Conservation (phyloP, 805 yeast genomes). For the Myxozyma kluyveri region DNA sequence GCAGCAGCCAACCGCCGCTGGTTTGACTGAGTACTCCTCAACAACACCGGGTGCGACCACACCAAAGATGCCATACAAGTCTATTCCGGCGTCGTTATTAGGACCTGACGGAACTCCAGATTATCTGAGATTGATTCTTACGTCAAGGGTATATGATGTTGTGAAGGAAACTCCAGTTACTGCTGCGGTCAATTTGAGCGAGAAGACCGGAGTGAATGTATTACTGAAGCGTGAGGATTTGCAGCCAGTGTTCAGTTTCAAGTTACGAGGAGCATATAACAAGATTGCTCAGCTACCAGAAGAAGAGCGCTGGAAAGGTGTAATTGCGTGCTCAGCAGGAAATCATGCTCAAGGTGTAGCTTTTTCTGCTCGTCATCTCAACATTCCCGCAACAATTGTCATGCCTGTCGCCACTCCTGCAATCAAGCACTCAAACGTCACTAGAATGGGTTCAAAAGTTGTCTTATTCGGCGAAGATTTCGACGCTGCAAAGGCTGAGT, state of each 20-base stretch:
- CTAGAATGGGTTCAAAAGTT: constrained; percentile 90
- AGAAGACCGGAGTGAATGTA: constrained; percentile 71
- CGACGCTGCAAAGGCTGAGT: constrained; percentile 91
- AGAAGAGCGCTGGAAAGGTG: constrained; percentile 70
- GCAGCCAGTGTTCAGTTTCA: constrained; percentile 92
- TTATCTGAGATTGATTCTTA: constrained; percentile 82
- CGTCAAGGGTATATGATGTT: constrained; percentile 93
- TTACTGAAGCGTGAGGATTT: constrained; percentile 87
- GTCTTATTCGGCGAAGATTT: constrained; percentile 92
- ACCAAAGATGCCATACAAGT: constrained; percentile 4
- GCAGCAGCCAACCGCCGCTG: constrained; percentile 10
- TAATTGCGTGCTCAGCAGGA: constrained; percentile 97
- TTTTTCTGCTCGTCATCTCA: constrained; percentile 76
- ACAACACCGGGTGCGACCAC: not conserved
- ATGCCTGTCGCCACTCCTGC: constrained; percentile 98
- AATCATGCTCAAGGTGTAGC: constrained; percentile 99
- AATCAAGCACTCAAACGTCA: constrained; percentile 87
- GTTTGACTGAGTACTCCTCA: constrained; percentile 18
- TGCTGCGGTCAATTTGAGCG: constrained; percentile 69
- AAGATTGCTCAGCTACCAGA: constrained; percentile 80
- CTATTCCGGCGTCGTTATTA: constrained; percentile 25
- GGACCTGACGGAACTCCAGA: constrained; percentile 68
- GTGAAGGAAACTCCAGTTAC: constrained; percentile 86
- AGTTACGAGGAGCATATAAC: constrained; percentile 95
- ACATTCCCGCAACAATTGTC: constrained; percentile 91